Evolutionary conservation across 169 alveolate species (phyloP).

Genomic region (Cryptosporidium viatorum): DNA sequence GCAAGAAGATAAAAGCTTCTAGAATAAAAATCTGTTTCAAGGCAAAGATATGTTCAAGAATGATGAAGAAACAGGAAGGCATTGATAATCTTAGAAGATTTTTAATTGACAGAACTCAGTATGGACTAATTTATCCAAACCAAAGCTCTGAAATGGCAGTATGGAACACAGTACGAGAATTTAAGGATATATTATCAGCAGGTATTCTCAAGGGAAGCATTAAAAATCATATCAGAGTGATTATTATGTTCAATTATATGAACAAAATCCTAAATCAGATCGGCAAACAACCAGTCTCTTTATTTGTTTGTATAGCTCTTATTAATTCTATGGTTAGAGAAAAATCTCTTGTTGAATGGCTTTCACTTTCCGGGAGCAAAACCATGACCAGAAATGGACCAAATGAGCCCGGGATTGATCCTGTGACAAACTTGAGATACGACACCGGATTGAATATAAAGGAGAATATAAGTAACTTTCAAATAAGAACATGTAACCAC

Average conservation of each 20-base stretch:
- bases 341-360: conserved; percentile 42
- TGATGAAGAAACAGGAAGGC: conserved; percentile 18
- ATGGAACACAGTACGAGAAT: conserved; percentile 48
- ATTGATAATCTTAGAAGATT: conserved; percentile 35
- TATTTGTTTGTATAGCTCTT: conserved; percentile 34
- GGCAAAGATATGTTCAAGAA: conserved; percentile 30
- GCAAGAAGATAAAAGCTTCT: neutral
- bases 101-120: conserved; percentile 15
- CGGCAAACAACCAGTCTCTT: conserved; percentile 2
- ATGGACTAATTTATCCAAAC: conserved; percentile 20
- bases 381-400: neutral
- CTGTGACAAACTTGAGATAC: conserved; percentile 48
- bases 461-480: conserved; percentile 32
- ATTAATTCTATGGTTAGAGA: conserved; percentile 70
- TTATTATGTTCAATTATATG: conserved; percentile 41
- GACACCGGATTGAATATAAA: neutral
- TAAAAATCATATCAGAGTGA: conserved; percentile 30
- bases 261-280: conserved; percentile 21
- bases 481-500: conserved; percentile 37
- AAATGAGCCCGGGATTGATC: conserved; percentile 28
- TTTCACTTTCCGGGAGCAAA: conserved; percentile 11
- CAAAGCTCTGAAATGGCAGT: conserved; percentile 20
- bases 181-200: conserved; percentile 21
- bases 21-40: conserved; percentile 37
- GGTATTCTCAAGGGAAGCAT: conserved; percentile 33